phyloP scores from a whole-genome alignment of 371 early-diverging fungal species.

The Mucor mucedo region DNA sequence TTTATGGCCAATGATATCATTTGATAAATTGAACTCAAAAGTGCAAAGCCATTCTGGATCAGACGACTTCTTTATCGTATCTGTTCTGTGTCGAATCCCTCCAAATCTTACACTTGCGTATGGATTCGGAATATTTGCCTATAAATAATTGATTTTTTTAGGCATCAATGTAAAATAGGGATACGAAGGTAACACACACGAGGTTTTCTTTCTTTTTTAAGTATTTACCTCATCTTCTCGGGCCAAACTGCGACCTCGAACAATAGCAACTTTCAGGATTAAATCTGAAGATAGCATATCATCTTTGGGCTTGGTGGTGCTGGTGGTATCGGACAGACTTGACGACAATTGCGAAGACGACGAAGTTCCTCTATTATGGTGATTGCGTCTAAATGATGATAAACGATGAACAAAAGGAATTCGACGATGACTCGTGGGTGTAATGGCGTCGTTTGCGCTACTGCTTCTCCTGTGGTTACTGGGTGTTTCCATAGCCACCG shows the following conservation, averaged over 20 bases:
- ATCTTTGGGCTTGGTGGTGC: conserved; percentile 1
- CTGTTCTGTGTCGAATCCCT: conserved; percentile 50
- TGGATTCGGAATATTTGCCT: conserved; percentile 36
- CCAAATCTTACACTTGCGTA: conserved; percentile 47
- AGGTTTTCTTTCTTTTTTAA: not conserved
- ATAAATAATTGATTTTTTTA: not conserved
- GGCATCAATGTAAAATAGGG: too few relatives aligned
- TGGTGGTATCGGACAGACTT: conserved; percentile 4
- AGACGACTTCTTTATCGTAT: conserved; percentile 38
- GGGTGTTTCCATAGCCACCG: conserved; percentile 2
- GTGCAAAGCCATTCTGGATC: conserved; percentile 50
- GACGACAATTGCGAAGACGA: conserved; percentile 4
- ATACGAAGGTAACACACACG: not conserved
- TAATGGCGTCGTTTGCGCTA: conserved; percentile 12
- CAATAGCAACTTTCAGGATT: conserved; percentile 36
- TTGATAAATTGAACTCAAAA: conserved; percentile 47
- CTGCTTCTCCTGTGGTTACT: conserved; percentile 11
- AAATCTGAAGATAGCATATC: conserved; percentile 23
- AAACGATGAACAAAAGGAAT: conserved; percentile 31
- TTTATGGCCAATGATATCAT: conserved; percentile 28
- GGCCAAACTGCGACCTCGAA: conserved; percentile 35
- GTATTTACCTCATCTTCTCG: conserved; percentile 32
- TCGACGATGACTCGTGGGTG: conserved; percentile 9
- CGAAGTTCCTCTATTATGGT: conserved; percentile 12
- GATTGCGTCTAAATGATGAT: conserved; percentile 22